Base-by-base conservation (phyloP, 139 green algal genomes). In the Limnomonas spitsbergensis region DNA sequence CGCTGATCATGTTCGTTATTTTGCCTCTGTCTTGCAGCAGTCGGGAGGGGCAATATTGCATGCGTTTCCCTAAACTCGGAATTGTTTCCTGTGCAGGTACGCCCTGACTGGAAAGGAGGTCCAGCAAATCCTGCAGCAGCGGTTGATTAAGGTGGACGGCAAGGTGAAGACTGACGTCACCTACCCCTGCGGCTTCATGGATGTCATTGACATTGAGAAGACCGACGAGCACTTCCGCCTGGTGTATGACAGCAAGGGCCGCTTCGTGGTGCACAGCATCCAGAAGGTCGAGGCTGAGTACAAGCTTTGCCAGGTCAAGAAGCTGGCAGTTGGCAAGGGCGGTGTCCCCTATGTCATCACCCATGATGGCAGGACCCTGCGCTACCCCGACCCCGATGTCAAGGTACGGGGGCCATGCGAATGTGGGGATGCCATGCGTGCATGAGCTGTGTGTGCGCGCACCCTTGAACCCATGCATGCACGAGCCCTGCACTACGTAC, bases 101-200 rank as follows among this genome's bases (percentile, higher is more conserved):
- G 96, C 96, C 26, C 88, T 99, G 47, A 99, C 91, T n/a, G 91
- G 92, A 79, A 92, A 92, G 78, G 96, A 99, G 89, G 95, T 98
- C 72, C 93, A 84, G 69, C 86, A 90, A 75, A 99, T 99, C 79
- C 89, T 99, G 42, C 99, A 97, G 94, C 92, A 99, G 88, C 91
- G 96, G 40, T 91, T 96, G 56, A 87, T 99, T 6, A 93, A 96
- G 88, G 93, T 99, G 38, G 96, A 99, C 81, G 95, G 94, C 87
- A 99, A 99, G 89, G 92, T 92, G 27, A 90, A 94, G 79, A 99
- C 95, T 0, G 96, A 99, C 82, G 89, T 90, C 78, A 97, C 90
- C 78, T 99, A 97, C 92, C 96, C 96, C 29, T 88, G 90, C 36
- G 96, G 96, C 38, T 98, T 98, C 92, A 98, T 99, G 96, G 96